A percentile compares a stretch with the other conserved stretches of the same genome.
phyloP scores from a whole-genome alignment of 306 rosid genomes.

The Cucumis cinereus region DNA sequence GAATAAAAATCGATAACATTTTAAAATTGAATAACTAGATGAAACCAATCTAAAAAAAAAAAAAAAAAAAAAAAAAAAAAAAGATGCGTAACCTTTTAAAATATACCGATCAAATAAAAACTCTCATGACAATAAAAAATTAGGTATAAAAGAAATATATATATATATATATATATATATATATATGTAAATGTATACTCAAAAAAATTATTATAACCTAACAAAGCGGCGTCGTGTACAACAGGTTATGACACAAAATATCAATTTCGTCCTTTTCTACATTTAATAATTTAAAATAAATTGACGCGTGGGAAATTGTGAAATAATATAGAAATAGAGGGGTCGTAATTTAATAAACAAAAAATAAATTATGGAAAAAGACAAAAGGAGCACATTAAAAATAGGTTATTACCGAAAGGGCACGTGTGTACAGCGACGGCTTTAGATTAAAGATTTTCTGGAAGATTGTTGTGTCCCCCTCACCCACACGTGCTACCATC shows the following conservation, averaged over 20 bases:
- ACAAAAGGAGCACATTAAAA: not conserved
- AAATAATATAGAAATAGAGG: not conserved
- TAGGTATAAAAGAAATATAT: no score
- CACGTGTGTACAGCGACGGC: not conserved
- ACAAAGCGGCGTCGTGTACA: not conserved
- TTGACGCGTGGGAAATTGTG: not conserved
- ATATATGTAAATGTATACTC: no score
- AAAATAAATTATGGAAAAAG: not conserved
- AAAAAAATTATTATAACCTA: not conserved
- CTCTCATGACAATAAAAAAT: no score
- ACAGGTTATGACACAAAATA: not conserved
- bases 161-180: no score
- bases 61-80: no score
- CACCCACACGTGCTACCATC: not conserved
- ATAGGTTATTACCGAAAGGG: not conserved
- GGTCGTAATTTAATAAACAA: not conserved
- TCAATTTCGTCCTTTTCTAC: not conserved
- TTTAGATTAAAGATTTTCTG: not conserved
- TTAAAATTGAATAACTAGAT: no score
- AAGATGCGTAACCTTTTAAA: no score
- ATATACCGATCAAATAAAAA: no score
- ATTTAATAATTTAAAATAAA: not conserved
- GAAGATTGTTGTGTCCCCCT: conserved; percentile 1
- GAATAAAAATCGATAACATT: no score
- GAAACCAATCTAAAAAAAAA: no score